Evolutionary conservation across 768 basidiomycete genomes (phyloP).

Genomic region (Exsudoporus frostii): DNA sequence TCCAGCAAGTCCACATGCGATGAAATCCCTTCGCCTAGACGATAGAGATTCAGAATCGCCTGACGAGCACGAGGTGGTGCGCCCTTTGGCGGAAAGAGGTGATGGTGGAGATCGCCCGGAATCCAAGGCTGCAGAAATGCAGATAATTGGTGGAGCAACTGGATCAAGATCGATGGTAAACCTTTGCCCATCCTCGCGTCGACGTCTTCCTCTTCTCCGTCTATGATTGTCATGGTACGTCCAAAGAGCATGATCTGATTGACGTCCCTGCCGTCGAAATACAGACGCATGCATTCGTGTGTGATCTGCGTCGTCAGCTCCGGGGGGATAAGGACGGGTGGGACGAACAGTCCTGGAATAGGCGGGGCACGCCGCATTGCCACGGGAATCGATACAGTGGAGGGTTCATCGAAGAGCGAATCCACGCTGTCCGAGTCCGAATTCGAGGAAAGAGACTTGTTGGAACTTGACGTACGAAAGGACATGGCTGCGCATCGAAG

Average conservation of each 20-base stretch:
- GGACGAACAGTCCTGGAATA: slow-evolving; percentile 65
- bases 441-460: not conserved
- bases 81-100: slow-evolving; percentile 55
- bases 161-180: slow-evolving; percentile 53
- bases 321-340: slow-evolving; percentile 46
- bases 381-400: slow-evolving; percentile 12
- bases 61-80: slow-evolving; percentile 58
- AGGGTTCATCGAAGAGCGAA: slow-evolving; percentile 52
- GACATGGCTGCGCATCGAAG: slow-evolving; percentile 8
- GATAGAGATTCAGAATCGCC: slow-evolving; percentile 87
- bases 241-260: slow-evolving; percentile 92
- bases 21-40: slow-evolving; percentile 84
- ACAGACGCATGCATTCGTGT: slow-evolving; percentile 52
- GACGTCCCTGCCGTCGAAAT: slow-evolving; percentile 47
- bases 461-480: not conserved
- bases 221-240: slow-evolving; percentile 29
- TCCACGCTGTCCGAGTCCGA: slow-evolving; percentile 31
- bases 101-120: slow-evolving; percentile 44
- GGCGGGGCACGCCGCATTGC: slow-evolving; percentile 43
- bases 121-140: slow-evolving; percentile 47
- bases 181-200: slow-evolving; percentile 33
- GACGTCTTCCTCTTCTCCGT: slow-evolving; percentile 8
- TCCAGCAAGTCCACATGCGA: slow-evolving; percentile 83
- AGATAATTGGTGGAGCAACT: slow-evolving; percentile 52
- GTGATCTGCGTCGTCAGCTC: slow-evolving; percentile 50